A percentile compares a stretch with the other conserved stretches of the same genome.
phyloP scores from a whole-genome alignment of 1,284 basidiomycete genomes.

The Sanguinoderma infundibulare region DNA sequence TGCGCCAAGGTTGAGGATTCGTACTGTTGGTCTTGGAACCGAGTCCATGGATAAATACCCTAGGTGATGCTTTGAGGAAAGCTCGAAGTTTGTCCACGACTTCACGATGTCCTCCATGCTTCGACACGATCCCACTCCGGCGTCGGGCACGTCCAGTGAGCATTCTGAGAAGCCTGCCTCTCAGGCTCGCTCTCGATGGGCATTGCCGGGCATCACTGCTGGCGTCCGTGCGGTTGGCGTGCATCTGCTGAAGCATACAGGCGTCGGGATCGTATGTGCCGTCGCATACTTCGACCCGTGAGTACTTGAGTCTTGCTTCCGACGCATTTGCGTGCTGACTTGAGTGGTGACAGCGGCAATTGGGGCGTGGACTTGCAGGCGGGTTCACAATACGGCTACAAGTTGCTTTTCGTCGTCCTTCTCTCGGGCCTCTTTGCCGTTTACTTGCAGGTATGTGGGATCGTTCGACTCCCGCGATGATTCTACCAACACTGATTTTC shows the following conservation, averaged over 20 bases:
- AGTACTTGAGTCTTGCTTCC: slow-evolving; percentile 23
- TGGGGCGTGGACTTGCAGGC: slow-evolving; percentile 82
- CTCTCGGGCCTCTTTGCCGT: slow-evolving; percentile 89
- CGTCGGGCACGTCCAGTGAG: background rate
- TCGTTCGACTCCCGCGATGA: background rate
- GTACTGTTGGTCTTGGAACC: background rate
- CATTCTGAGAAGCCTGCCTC: background rate
- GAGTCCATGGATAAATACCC: slow-evolving; percentile 1
- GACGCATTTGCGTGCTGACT: background rate
- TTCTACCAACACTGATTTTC: background rate
- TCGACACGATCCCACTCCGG: background rate
- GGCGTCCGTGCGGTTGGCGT: slow-evolving; percentile 28
- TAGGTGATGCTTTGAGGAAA: background rate
- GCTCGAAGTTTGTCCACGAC: background rate
- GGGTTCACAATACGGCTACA: slow-evolving; percentile 81
- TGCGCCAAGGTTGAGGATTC: background rate
- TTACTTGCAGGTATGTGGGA: slow-evolving; percentile 63
- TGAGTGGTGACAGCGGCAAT: slow-evolving; percentile 59
- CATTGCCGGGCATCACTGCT: background rate
- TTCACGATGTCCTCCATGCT: background rate
- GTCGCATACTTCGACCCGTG: slow-evolving; percentile 62
- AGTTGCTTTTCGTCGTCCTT: slow-evolving; percentile 85
- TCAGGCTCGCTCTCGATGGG: background rate
- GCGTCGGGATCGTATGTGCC: slow-evolving; percentile 53
- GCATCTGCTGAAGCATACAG: slow-evolving; percentile 49